These are phyloP conservation scores for Naganishia liquefaciens DNA, from an alignment of 1,284 basidiomycete genomes.

Conservation along the genomic window DNA sequence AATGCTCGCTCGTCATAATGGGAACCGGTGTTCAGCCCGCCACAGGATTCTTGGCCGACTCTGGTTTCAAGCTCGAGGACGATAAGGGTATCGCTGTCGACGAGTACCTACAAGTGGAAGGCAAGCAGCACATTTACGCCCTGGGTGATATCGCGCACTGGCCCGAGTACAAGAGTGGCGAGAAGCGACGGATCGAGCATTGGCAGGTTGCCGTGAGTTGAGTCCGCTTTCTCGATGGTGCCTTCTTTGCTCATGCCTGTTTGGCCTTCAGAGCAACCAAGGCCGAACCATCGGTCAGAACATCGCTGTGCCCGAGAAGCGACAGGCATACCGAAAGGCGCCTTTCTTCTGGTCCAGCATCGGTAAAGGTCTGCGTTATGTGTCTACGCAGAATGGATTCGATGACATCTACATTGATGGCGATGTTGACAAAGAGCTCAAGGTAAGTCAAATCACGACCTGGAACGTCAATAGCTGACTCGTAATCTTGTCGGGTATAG, in stretches of 20 bases:
- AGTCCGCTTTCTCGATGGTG: slow-evolving; percentile 10
- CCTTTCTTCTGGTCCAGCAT: slow-evolving; percentile 82
- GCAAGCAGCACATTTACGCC: slow-evolving; percentile 70
- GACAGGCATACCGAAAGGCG: slow-evolving; percentile 59
- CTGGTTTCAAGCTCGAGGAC: slow-evolving; percentile 65
- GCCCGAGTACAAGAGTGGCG: slow-evolving; percentile 59
- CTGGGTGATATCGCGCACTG: slow-evolving; percentile 89
- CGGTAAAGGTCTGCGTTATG: slow-evolving; percentile 78
- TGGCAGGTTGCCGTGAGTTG: slow-evolving; percentile 70
- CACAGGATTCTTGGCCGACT: slow-evolving; percentile 74
- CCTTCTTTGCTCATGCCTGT: slow-evolving; percentile 37
- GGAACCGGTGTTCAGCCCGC: slow-evolving; percentile 87
- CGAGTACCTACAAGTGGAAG: slow-evolving; percentile 70
- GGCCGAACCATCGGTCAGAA: slow-evolving; percentile 78
- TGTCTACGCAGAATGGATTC: slow-evolving; percentile 57
- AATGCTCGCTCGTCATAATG: slow-evolving; percentile 80
- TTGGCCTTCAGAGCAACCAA: slow-evolving; percentile 78
- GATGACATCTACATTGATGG: slow-evolving; percentile 79
- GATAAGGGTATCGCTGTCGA: slow-evolving; percentile 83
- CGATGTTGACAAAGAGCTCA: slow-evolving; percentile 66
- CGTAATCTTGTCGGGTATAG: slow-evolving; percentile 46
- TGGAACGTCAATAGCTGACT: no score
- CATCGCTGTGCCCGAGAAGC: slow-evolving; percentile 58
- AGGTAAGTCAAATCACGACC: slow-evolving; percentile 58
- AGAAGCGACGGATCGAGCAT: slow-evolving; percentile 70